These are phyloP conservation scores for Peziza echinospora DNA, from an alignment of 495 filamentous ascomycete species.

Conservation along the genomic window DNA sequence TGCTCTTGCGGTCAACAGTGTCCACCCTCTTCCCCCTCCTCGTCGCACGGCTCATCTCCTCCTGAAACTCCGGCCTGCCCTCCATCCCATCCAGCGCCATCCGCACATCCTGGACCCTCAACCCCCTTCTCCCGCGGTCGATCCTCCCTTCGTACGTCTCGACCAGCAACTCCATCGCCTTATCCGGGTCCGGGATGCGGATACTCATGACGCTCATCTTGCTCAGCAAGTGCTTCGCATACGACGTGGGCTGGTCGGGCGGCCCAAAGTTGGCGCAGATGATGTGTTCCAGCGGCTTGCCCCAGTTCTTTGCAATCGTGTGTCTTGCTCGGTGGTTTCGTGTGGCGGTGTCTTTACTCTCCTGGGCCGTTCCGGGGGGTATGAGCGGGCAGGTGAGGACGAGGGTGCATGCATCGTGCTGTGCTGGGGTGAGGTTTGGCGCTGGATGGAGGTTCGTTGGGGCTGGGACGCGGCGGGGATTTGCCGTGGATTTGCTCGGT, in stretches of 20 bases:
- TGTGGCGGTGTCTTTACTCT: not conserved
- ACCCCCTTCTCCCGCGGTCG: not conserved
- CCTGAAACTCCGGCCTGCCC: too few species aligned
- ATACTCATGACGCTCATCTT: not conserved
- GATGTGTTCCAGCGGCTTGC: not conserved
- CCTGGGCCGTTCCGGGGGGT: not conserved
- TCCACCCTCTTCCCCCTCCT: too few species aligned
- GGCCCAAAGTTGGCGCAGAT: not conserved
- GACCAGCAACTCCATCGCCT: not conserved
- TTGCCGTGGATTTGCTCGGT: too few species aligned
- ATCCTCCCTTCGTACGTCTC: not conserved
- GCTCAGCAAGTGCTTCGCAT: not conserved
- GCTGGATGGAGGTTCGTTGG: too few species aligned
- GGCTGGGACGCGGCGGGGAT: too few species aligned
- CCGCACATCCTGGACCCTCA: not conserved
- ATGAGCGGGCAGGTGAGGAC: not conserved
- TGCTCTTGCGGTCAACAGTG: too few species aligned
- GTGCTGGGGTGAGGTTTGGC: too few species aligned
- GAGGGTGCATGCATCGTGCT: too few species aligned
- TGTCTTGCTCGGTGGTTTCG: not conserved
- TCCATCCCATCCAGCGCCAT: not conserved
- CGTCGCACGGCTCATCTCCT: too few species aligned
- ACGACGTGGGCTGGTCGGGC: not conserved
- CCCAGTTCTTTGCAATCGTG: not conserved
- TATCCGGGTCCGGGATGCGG: not conserved